A percentile compares a stretch with the other conserved stretches of the same genome.
phyloP scores from a whole-genome alignment of 352 stramenopile genomes.

The Blastocystis sp. region DNA sequence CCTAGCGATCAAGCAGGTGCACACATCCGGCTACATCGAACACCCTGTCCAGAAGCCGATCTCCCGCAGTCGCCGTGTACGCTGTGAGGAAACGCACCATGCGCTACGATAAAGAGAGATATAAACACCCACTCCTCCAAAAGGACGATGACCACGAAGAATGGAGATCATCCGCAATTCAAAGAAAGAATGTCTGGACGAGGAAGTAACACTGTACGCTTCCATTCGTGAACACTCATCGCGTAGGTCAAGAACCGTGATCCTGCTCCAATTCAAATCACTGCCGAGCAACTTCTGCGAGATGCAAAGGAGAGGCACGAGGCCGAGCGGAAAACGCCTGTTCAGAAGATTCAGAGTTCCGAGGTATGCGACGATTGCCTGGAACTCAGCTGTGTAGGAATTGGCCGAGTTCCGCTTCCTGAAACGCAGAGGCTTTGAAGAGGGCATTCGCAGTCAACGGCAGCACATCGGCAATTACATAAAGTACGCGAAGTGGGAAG shows the following conservation, averaged over 20 bases:
- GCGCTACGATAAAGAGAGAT: constrained; percentile 20
- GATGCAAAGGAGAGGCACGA: constrained; percentile 83
- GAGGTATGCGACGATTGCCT: constrained; percentile 79
- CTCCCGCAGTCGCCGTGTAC: background rate
- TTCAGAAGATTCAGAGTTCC: constrained; percentile 65
- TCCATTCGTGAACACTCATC: background rate
- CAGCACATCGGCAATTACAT: constrained; percentile 95
- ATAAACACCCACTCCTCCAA: too few relatives aligned
- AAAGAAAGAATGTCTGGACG: constrained; percentile 70
- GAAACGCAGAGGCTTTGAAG: constrained; percentile 90
- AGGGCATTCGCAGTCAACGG: constrained; percentile 92
- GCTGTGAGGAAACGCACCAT: background rate
- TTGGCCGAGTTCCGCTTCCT: constrained; percentile 88
- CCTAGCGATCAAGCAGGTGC: background rate
- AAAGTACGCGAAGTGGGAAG: constrained; percentile 98
- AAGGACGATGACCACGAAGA: background rate
- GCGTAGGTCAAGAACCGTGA: constrained; percentile 94
- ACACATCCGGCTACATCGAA: constrained; percentile 1
- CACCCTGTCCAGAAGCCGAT: background rate
- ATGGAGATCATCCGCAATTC: background rate
- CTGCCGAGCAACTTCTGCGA: constrained; percentile 95
- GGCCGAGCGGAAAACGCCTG: constrained; percentile 77
- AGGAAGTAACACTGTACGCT: constrained; percentile 54
- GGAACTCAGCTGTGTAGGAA: constrained; percentile 88
- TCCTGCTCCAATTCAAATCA: constrained; percentile 97